Conservation (phyloP, 345 rosid genomes). For the Eucalyptus polyanthemos region DNA sequence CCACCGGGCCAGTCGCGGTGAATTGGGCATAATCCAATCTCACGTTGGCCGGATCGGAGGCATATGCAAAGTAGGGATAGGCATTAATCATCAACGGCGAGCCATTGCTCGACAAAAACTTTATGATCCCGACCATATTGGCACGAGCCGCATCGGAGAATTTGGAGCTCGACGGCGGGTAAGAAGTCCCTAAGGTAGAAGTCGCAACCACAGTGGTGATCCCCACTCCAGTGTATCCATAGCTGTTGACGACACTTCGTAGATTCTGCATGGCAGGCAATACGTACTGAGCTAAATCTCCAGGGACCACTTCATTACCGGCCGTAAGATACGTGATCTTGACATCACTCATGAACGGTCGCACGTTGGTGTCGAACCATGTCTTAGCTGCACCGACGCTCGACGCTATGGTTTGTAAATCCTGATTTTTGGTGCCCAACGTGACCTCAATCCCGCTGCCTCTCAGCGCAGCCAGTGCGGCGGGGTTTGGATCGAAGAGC, state of each 20-base stretch:
- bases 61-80: constrained; percentile 1
- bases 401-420: background rate
- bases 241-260: background rate
- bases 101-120: background rate
- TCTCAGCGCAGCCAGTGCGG: background rate
- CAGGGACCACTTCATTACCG: background rate
- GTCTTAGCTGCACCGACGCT: background rate
- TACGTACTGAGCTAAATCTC: background rate
- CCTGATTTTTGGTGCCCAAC: background rate
- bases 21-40: background rate
- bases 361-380: background rate
- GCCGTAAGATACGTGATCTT: background rate
- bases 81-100: constrained; percentile 1
- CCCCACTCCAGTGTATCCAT: background rate
- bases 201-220: background rate
- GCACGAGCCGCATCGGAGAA: background rate
- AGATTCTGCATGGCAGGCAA: background rate
- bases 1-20: background rate
- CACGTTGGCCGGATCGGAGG: background rate
- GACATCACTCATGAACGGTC: background rate
- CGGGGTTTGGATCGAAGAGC: background rate
- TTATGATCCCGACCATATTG: background rate
- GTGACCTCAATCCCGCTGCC: background rate
- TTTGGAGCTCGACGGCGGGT: background rate
- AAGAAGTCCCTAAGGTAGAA: background rate